Percentiles rank a stretch among this genome's conserved stretches.
These are phyloP conservation scores for Aureobasidium sp. DNA, from an alignment of 2,329 filamentous ascomycete genomes.

Conservation along the genomic window DNA sequence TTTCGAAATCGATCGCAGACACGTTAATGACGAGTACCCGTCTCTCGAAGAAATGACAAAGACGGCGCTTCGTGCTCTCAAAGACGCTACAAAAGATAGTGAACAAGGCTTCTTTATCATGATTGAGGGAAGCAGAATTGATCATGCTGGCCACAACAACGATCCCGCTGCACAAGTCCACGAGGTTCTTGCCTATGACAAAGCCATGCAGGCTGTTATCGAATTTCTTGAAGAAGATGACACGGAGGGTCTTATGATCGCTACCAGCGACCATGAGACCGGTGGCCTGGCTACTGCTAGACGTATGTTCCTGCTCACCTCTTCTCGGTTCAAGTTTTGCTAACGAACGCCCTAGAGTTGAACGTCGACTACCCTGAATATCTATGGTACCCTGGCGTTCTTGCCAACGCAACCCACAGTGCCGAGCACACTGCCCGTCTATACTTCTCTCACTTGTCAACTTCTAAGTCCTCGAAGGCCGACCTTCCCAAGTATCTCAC, in stretches of 20 bases:
- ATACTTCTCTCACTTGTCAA: constrained; percentile 53
- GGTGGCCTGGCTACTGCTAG: constrained; percentile 78
- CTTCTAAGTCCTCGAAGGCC: constrained; percentile 24
- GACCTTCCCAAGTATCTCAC: constrained; percentile 53
- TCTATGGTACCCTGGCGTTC: constrained; percentile 72
- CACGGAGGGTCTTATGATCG: constrained; percentile 72
- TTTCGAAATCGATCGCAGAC: constrained; percentile 84
- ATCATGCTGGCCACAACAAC: constrained; percentile 72
- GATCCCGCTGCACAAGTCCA: constrained; percentile 53
- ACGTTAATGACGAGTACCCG: constrained; percentile 72
- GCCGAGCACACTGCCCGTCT: constrained; percentile 62
- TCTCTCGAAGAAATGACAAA: constrained; percentile 86
- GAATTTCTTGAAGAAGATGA: constrained; percentile 73
- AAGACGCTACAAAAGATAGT: constrained; percentile 70
- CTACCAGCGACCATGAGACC: constrained; percentile 93
- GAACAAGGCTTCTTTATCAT: constrained; percentile 97
- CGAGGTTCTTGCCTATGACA: constrained; percentile 93
- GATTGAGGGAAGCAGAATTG: constrained; percentile 95
- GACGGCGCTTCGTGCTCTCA: constrained; percentile 71
- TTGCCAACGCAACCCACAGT: constrained; percentile 71
- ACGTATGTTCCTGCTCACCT: constrained; percentile 44
- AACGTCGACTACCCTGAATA: constrained; percentile 58
- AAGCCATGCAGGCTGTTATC: constrained; percentile 71
- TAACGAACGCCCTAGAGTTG: constrained; percentile 39
- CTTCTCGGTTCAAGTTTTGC: not conserved